Percentiles rank a stretch among this genome's conserved stretches.
Evolutionary conservation across 2,329 filamentous ascomycete species (phyloP).

Genomic region (Echinosphaeria canescens): DNA sequence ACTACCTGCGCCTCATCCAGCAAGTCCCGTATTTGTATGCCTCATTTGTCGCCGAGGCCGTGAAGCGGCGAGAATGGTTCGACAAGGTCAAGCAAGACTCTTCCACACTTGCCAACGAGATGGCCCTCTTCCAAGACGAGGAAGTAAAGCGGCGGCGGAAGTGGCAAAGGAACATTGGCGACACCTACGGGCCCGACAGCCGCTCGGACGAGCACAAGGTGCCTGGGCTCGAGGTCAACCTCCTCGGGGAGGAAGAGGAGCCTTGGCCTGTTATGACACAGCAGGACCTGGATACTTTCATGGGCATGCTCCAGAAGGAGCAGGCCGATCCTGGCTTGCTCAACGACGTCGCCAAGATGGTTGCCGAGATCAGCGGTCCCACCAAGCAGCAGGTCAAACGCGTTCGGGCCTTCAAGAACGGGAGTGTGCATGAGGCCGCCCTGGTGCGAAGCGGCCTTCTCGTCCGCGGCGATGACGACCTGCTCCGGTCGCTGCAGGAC

Average conservation of each 20-base stretch:
- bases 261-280: slow-evolving; percentile 67
- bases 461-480: slow-evolving; percentile 71
- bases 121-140: slow-evolving; percentile 81
- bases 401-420: slow-evolving; percentile 88
- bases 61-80: slow-evolving; percentile 73
- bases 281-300: slow-evolving; percentile 55
- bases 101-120: slow-evolving; percentile 72
- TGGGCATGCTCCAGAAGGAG: slow-evolving; percentile 41
- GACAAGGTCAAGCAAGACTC: slow-evolving; percentile 83
- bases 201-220: slow-evolving; percentile 43
- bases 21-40: slow-evolving; percentile 80
- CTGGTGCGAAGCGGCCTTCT: slow-evolving; percentile 73
- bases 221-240: slow-evolving; percentile 63
- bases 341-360: slow-evolving; percentile 51
- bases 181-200: slow-evolving; percentile 43
- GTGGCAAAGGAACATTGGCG: slow-evolving; percentile 74
- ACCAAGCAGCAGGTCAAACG: slow-evolving; percentile 74
- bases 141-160: slow-evolving; percentile 73
- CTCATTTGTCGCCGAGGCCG: slow-evolving; percentile 67
- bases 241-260: slow-evolving; percentile 55
- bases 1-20: slow-evolving; percentile 59
- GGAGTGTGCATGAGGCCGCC: slow-evolving; percentile 78
- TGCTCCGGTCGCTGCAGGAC: slow-evolving; percentile 54
- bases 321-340: slow-evolving; percentile 44
- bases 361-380: slow-evolving; percentile 60